Percentiles rank a stretch among this genome's conserved stretches.
Evolutionary conservation across 805 yeast genomes (phyloP).

Genomic region (Sugiyamaella boreocaroliniensis): DNA sequence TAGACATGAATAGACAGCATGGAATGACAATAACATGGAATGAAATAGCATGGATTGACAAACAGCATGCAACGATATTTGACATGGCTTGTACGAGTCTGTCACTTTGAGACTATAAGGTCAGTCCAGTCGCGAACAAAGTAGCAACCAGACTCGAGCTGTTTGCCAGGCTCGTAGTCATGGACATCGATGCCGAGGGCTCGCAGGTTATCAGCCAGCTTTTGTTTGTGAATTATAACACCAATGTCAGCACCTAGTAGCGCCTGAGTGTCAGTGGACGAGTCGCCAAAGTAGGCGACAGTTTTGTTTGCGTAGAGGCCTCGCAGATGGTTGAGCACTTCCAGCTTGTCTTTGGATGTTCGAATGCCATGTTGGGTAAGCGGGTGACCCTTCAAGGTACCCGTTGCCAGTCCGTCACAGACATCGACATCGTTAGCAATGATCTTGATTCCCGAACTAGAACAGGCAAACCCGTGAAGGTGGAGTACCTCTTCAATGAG

Average conservation of each 20-base stretch:
- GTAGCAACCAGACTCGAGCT: neutral
- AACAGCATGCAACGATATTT: no score
- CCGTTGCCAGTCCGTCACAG: slow-evolving; percentile 24
- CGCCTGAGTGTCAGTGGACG: slow-evolving; percentile 51
- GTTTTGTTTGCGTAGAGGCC: slow-evolving; percentile 1
- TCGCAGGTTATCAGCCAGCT: neutral
- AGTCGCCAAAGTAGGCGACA: slow-evolving; percentile 53
- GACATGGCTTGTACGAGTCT: no score
- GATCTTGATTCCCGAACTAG: slow-evolving; percentile 23
- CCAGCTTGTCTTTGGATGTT: slow-evolving; percentile 50
- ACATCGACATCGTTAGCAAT: slow-evolving; percentile 48
- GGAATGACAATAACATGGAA: neutral
- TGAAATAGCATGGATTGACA: no score
- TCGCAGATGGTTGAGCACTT: slow-evolving; percentile 15
- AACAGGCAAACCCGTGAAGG: slow-evolving; percentile 19
- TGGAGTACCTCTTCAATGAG: slow-evolving; percentile 36
- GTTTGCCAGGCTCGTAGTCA: neutral
- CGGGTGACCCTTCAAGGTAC: slow-evolving; percentile 19
- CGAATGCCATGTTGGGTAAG: slow-evolving; percentile 30
- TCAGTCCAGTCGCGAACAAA: neutral
- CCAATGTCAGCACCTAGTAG: slow-evolving; percentile 44
- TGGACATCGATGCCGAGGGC: slow-evolving; percentile 4
- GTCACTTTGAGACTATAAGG: no score
- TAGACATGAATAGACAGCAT: neutral
- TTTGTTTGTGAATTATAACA: slow-evolving; percentile 32